Evolutionary conservation across 805 yeast species (phyloP), one percentile per base, ranked within the genome.

Genomic region (Wickerhamomyces bovis): DNA sequence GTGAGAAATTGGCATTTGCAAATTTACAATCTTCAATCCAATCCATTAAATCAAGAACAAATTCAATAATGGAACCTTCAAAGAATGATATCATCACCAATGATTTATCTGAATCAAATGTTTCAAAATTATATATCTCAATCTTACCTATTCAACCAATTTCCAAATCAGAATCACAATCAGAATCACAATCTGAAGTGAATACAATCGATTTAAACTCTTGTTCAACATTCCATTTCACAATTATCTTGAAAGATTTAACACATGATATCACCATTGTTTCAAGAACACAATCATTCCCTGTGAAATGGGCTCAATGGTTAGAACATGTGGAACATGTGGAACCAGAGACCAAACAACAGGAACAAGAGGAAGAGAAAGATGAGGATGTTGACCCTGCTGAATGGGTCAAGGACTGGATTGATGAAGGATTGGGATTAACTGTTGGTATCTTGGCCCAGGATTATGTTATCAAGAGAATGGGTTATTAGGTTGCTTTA

Each of bases 261-360:
- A 81, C 85, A 35, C 92, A 94, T 66, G 77, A 80, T 52, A 79
- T 94, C 52, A 76, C 83, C 8, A 76, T 88, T 40, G 74, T 80
- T 25, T 82, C 88, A 43, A 81, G 83, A 55, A 86, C 98, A 0
- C 99, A 94, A 65, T 81, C 96, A 7, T 85, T 89, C 71, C 98
- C 99, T 11, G 62, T 78, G 41, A 82, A 79, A 61, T 94, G 99
- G 99, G 83, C 89, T 10, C 70, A 78, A n/a, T 94, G 99, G 99
- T 73, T 92, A n/a, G 82, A 63, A 51, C 45, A 48, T 31, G 42
- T 18, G 57, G 63, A 38, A 51, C 56, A 47, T 8, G 60, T 50
- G 56, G 60, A 30, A 52, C 57, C 4, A 23, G 51, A 46, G 49
- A 52, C 38, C 53, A 55, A 26, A 48, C 53, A 49, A 61, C 55